Conservation (phyloP, 2,329 filamentous ascomycete genomes). For the Ophiostoma tasmaniense region DNA sequence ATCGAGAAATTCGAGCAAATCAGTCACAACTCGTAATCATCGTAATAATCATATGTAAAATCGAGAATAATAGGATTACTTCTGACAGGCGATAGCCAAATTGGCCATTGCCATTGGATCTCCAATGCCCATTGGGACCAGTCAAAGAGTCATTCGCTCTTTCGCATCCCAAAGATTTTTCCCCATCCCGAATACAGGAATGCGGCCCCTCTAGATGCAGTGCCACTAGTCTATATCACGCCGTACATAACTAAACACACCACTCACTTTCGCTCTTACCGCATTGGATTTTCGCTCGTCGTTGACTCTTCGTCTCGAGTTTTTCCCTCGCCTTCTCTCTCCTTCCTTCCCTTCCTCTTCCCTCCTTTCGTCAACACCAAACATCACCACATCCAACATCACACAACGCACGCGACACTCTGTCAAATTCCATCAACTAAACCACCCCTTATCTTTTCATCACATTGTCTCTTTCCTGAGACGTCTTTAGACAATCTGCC, state of each 20-base stretch:
- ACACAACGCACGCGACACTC: neutral
- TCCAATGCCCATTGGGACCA: neutral
- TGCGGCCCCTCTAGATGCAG: neutral
- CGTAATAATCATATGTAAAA: neutral
- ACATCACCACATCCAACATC: neutral
- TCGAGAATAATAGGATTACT: neutral
- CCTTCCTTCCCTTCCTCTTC: neutral
- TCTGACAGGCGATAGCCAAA: neutral
- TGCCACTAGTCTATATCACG: neutral
- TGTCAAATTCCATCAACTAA: neutral
- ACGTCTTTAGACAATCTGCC: constrained; percentile 44
- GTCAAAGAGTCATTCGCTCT: neutral
- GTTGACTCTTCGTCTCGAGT: constrained; percentile 10
- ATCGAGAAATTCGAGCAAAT: neutral
- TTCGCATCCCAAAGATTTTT: constrained; percentile 15
- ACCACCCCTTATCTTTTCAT: constrained; percentile 16
- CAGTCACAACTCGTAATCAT: too few species aligned
- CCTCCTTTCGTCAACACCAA: neutral
- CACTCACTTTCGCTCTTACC: neutral
- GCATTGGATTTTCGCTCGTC: neutral
- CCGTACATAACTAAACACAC: neutral
- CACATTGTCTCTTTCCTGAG: constrained; percentile 25
- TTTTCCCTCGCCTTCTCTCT: constrained; percentile 13
- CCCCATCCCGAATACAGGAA: constrained; percentile 4
- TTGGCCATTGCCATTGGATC: constrained; percentile 4